Base-by-base conservation (phyloP, 2,329 filamentous ascomycete species). In the Raffaelea ambrosiae region DNA sequence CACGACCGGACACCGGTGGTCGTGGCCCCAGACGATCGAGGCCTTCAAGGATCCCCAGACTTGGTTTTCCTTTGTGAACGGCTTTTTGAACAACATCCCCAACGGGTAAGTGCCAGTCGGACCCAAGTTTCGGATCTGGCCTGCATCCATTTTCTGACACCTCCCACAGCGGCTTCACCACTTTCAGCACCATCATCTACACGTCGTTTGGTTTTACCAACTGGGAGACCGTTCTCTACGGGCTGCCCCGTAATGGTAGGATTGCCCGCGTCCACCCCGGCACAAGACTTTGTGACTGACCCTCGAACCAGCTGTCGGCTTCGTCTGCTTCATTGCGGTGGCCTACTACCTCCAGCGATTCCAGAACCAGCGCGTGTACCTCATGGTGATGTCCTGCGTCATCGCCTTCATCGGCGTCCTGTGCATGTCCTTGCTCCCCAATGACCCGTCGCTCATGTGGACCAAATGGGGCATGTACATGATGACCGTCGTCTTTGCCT, bases 401-500 rank as follows among this genome's bases (percentile, higher is more conserved):
- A 60, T 74, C 31, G 70, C 72, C 48, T 67, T 70, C 35, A 58
- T 72, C 7, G 71, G 71, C 8, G 70, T 69, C 13, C 68, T 66
- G 1, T 56, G 74, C 26, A 72, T 76, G 70, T 75, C 72, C 0
- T 75, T 74, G 53, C 57, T 72, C 11, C 66, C 70, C 4, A 57
- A 61, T 2, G 60, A 56, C 29, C 9, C 20, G 3, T 69, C 74
- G 51, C 66, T 65, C 29, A 59, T 65, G 0, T 74, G 72, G 4
- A 62, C 67, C 7, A 61, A 74, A 16, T 68, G 63, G 3, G 69
- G 69, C 14, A 68, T 73, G 44, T 74, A 73, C 54, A 61, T 73
- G 2, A 67, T 74, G 51, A 73, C 73, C 44, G 68, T 68, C 14
- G 69, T 73, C 3, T 66, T 70, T 5, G 67, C 68, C 0, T 51